Conservation (phyloP, 345 rosid genomes). For the Schrenkiella parvula region DNA sequence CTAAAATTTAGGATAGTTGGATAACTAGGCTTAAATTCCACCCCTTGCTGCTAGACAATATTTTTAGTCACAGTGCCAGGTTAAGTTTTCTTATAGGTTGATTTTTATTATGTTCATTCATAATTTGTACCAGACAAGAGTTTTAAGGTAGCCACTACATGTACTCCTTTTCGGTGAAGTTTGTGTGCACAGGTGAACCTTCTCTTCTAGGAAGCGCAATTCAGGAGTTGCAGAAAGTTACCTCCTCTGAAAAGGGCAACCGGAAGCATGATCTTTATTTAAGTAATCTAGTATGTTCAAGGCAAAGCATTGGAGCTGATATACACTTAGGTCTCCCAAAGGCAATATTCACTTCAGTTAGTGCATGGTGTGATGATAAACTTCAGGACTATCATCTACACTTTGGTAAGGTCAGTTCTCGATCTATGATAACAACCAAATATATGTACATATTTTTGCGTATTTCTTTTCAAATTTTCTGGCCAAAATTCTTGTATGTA, state of each 20-base stretch:
- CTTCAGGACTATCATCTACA: constrained; percentile 85
- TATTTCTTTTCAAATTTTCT: not conserved
- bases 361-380: constrained; percentile 70
- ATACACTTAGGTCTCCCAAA: constrained; percentile 45
- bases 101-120: not conserved
- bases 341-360: constrained; percentile 55
- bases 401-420: constrained; percentile 62
- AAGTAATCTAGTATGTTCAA: constrained; percentile 51
- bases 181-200: constrained; percentile 64
- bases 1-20: not conserved
- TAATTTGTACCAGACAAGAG: not conserved
- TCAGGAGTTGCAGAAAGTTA: constrained; percentile 55
- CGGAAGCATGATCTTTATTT: constrained; percentile 56
- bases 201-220: constrained; percentile 57
- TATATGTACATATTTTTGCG: not conserved
- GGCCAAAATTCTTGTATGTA: not conserved
- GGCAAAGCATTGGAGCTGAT: constrained; percentile 39
- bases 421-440: not conserved
- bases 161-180: constrained; percentile 47
- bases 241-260: constrained; percentile 41
- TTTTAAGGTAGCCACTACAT: constrained; percentile 8
- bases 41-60: not conserved
- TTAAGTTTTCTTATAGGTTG: constrained; percentile 7
- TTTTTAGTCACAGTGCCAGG: not conserved
- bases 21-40: not conserved